A percentile compares a stretch with the other conserved stretches of the same genome.
Evolutionary conservation across 2,329 filamentous ascomycete species (phyloP).

Genomic region (Metarhizium humberi): DNA sequence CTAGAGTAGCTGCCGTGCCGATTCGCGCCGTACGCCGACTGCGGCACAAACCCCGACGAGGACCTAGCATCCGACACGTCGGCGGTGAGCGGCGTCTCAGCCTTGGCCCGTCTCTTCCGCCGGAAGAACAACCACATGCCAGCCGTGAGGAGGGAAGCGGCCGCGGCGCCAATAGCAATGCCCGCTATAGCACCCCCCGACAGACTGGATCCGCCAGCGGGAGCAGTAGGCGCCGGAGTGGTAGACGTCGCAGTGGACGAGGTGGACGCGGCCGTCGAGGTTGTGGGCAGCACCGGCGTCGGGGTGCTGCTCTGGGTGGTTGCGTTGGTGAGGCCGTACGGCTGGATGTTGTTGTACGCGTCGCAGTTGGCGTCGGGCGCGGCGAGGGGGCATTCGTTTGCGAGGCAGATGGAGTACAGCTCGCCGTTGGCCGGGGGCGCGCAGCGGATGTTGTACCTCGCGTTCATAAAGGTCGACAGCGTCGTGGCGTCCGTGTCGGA

Average conservation of each 20-base stretch:
- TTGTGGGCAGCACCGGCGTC: background rate
- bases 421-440: constrained; percentile 13
- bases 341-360: constrained; percentile 14
- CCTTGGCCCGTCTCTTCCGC: constrained; percentile 1
- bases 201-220: background rate
- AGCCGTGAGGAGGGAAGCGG: constrained; percentile 11
- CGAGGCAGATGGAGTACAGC: constrained; percentile 19
- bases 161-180: constrained; percentile 15
- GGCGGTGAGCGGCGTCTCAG: no score
- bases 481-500: constrained; percentile 15
- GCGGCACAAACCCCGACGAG: no score
- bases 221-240: background rate
- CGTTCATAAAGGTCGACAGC: constrained; percentile 15
- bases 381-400: constrained; percentile 17
- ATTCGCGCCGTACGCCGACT: no score
- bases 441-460: constrained; percentile 19
- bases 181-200: constrained; percentile 14
- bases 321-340: constrained; percentile 9
- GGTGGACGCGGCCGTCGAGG: background rate
- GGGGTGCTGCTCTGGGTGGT: constrained; percentile 4
- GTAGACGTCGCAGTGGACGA: background rate
- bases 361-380: constrained; percentile 16
- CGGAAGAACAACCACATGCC: constrained; percentile 10
- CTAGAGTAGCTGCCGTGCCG: no score
- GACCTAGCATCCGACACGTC: no score